Base-by-base conservation (phyloP, 208 protist species). In the Leishmania aethiopica region DNA sequence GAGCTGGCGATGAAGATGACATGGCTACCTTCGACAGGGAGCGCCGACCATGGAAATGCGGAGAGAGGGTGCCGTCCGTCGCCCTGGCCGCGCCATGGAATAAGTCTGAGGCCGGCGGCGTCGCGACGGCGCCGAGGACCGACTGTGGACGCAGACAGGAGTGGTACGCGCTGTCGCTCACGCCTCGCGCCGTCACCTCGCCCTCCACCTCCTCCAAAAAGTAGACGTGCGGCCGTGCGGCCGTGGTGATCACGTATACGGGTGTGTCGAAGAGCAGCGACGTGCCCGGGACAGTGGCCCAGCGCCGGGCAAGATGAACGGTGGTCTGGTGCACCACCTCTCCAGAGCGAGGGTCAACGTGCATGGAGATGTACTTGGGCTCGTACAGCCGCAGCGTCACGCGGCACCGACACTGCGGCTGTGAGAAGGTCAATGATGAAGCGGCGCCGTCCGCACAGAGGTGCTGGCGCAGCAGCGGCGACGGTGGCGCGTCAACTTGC, bases 351-450 rank as follows among this genome's bases (percentile, higher is more conserved):
- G 90, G 87, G 71, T 94, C 87, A 60, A 91, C 83, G 6, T 84
- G 83, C 78, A 90, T 80, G 19, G 76, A 64, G 13, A 84, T 84
- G 60, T 85, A 81, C 42, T 84, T 88, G 25, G 90, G 60, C 19
- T 89, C 86, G 77, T 94, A 95, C n/a, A 94, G 72, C 62, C 87
- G 93, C 87, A 94, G 35, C 28, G 62, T 70, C 11, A 89, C 91
- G 1, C 66, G 35, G 57, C 77, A 85, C 32, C 67, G 17, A 45
- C 77, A 85, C 25, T 45, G 70, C 2, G 59, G 62, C 25, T 51
- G 73, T n/a, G 55, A 40, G 22, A 71, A 53, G 70, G 70, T 4
- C 42, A 51, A 74, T n/a, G 70, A 55, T 53, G 70, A 74, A 74
- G 70, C 70, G 28, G 22, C 45, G 32, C 45, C 70, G 28, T 53